A percentile compares a stretch with the other conserved stretches of the same genome.
phyloP scores from a whole-genome alignment of 2,329 filamentous ascomycete species.

The Paecilomyces sp. region DNA sequence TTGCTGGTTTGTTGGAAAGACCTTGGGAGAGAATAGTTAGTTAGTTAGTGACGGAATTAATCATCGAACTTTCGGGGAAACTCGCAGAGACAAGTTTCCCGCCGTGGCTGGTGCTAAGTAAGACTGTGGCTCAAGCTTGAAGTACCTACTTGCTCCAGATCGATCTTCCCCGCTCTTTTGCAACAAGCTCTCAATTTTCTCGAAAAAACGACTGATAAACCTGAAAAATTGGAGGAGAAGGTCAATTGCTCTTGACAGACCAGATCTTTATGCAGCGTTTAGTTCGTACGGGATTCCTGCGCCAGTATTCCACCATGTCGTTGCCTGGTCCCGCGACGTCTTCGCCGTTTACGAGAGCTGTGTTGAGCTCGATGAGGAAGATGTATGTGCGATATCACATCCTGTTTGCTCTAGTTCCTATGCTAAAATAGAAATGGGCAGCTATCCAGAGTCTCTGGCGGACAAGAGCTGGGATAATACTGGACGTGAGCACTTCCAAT shows the following conservation, averaged over 20 bases:
- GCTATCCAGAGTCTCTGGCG: conserved; percentile 82
- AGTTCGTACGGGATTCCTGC: conserved; percentile 4
- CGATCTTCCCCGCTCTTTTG: neutral
- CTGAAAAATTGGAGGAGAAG: neutral
- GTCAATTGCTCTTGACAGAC: neutral
- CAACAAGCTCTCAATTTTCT: neutral
- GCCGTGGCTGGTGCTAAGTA: neutral
- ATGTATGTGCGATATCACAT: conserved; percentile 50
- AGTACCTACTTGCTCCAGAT: neutral
- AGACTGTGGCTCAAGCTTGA: conserved; percentile 2
- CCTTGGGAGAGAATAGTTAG: neutral
- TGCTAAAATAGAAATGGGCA: conserved; percentile 27
- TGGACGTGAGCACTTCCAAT: conserved; percentile 48
- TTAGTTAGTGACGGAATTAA: conserved; percentile 7
- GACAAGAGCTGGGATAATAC: conserved; percentile 95
- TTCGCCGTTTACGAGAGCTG: conserved; percentile 59
- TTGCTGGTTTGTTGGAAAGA: neutral
- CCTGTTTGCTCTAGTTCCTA: conserved; percentile 5
- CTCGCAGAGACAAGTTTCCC: neutral
- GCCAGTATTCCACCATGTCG: conserved; percentile 26
- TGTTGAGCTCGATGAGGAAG: conserved; percentile 71
- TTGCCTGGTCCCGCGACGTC: conserved; percentile 23
- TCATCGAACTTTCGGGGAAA: conserved; percentile 6
- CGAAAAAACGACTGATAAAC: neutral
- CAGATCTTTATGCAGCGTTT: conserved; percentile 3